Percentiles rank a stretch among this genome's conserved stretches.
Conservation (phyloP, 192 early-diverging fungal genomes). For the Powellomyces hirtus region DNA sequence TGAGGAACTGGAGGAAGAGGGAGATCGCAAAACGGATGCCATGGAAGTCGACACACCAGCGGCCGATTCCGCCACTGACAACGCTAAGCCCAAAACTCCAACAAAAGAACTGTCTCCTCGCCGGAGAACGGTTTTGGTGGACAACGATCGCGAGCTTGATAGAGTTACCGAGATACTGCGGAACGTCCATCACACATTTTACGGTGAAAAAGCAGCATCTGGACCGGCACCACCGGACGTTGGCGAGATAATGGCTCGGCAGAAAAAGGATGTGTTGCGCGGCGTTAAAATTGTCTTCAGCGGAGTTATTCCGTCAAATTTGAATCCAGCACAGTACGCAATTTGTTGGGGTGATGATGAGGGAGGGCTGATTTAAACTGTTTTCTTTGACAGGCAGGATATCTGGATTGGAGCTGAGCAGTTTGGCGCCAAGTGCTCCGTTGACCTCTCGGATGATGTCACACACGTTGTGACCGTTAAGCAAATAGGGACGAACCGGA, state of each 20-base stretch:
- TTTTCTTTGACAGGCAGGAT: slow-evolving; percentile 50
- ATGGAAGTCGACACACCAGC: not conserved
- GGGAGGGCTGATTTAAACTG: not conserved
- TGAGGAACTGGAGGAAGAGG: slow-evolving; percentile 7
- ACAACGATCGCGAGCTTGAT: slow-evolving; percentile 46
- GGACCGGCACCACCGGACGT: slow-evolving; percentile 22
- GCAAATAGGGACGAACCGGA: not conserved
- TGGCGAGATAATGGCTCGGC: slow-evolving; percentile 54
- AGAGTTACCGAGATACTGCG: slow-evolving; percentile 54
- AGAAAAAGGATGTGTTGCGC: slow-evolving; percentile 63
- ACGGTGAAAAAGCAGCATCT: slow-evolving; percentile 20
- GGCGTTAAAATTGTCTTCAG: slow-evolving; percentile 77
- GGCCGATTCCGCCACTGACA: not conserved
- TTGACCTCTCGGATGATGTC: slow-evolving; percentile 55
- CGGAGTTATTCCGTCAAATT: slow-evolving; percentile 71
- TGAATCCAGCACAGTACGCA: slow-evolving; percentile 42
- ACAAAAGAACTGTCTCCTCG: not conserved
- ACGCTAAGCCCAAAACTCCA: not conserved
- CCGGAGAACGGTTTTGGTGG: slow-evolving; percentile 22
- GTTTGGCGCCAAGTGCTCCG: slow-evolving; percentile 81
- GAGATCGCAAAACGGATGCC: not conserved
- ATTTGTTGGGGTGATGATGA: too few relatives aligned
- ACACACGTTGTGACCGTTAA: slow-evolving; percentile 84
- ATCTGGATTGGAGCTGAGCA: slow-evolving; percentile 74
- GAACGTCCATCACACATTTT: slow-evolving; percentile 70